Base-by-base conservation (phyloP, 2,329 filamentous ascomycete genomes). In the Boeremia lycopersici region DNA sequence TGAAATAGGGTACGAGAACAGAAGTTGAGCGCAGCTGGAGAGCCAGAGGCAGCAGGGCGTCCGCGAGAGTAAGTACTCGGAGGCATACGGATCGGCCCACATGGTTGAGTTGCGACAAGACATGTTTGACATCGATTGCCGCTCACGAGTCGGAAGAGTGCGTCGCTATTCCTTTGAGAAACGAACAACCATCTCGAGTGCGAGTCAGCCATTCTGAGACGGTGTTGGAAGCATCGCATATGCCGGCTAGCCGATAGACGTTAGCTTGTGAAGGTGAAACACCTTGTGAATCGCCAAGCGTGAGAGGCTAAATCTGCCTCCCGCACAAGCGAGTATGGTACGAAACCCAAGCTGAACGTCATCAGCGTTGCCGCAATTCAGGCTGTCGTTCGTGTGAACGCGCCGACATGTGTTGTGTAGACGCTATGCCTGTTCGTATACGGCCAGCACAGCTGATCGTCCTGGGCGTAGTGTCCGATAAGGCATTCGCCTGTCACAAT, bases 251-350 rank as follows among this genome's bases (percentile, higher is more conserved):
- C 52, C 52, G 40, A 31, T 47, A 59, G 51, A 48, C 57, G 68
- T 67, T 67, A 68, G 63, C 23, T 56, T 41, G 48, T 50, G 39
- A 54, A 46, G 56, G 47, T 67, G 63, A 72, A 71, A 72, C 70
- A 36, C 44, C 43, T 39, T 60, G 43, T 72, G 68, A 69, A 65
- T 67, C 66, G 66, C 65, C 62, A 68, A 65, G 64, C 64, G 66
- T 71, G 59, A 63, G 63, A 71, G 50, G 60, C 65, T 64, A 67
- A 46, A 44, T 45, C 53, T 45, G 43, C 23, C 47, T 55, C 48
- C 63, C 53, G 60, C 30, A 48, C 50, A 62, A 65, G 61, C 63
- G 64, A 63, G 39, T 23, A 60, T 55, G 48, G 56, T 34, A 43
- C 68, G 63, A 66, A 67, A 67, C 64, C 30, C 55, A 64, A 62